Evolutionary conservation across 306 rosid species (phyloP).

Genomic region (Psophocarpus tetragonolobus): DNA sequence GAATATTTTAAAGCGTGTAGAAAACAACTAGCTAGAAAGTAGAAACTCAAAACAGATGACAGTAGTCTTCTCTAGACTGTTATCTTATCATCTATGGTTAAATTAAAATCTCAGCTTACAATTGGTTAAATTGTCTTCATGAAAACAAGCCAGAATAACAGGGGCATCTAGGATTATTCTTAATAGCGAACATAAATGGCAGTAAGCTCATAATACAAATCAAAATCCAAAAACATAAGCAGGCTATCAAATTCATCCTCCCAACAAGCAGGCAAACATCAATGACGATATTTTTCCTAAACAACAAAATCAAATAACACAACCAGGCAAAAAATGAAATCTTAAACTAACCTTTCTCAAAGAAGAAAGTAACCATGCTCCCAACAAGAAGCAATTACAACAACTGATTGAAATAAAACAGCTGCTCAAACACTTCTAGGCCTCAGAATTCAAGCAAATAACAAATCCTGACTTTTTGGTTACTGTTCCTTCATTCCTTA

Average conservation of each 20-base stretch:
- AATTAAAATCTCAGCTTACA: neutral
- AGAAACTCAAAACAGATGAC: neutral
- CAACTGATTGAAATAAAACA: slow-evolving; percentile 41
- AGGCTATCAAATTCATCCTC: too few relatives aligned
- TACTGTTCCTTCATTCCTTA: slow-evolving; percentile 32
- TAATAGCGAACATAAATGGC: neutral
- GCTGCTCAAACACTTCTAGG: slow-evolving; percentile 52
- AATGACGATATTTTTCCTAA: too few relatives aligned
- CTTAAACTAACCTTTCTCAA: slow-evolving; percentile 50
- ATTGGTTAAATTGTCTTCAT: neutral
- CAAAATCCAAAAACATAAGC: neutral
- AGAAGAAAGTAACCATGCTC: slow-evolving; percentile 42
- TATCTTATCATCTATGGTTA: neutral
- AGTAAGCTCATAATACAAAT: neutral
- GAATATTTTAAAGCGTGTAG: neutral
- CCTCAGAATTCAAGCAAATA: slow-evolving; percentile 42
- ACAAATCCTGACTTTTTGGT: slow-evolving; percentile 37
- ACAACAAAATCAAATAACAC: neutral
- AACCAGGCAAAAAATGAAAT: neutral
- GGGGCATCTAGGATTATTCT: neutral
- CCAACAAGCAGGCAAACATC: too few relatives aligned
- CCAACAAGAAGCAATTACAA: slow-evolving; percentile 41
- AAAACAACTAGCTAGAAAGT: neutral
- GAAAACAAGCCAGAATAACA: neutral
- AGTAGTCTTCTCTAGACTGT: slow-evolving; percentile 1